Conservation (phyloP, 495 filamentous ascomycete species). For the Pyrenula aspistea region DNA sequence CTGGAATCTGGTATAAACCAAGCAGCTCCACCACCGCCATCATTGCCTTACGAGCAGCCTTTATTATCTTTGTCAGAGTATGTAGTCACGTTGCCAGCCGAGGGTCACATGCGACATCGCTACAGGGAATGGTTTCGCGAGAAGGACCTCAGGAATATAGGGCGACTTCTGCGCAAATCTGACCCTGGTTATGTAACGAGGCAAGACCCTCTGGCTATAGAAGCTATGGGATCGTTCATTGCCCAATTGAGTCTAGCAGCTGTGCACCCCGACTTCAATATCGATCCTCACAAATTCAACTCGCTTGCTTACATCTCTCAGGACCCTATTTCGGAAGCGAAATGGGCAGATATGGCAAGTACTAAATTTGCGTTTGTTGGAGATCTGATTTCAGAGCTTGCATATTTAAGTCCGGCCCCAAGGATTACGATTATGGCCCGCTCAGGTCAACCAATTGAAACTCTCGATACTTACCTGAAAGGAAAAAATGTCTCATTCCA, state of each 20-base stretch:
- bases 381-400: slow-evolving; percentile 17
- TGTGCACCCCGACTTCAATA: slow-evolving; percentile 43
- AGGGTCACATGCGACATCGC: slow-evolving; percentile 1
- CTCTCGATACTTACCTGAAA: slow-evolving; percentile 39
- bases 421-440: slow-evolving; percentile 1
- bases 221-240: slow-evolving; percentile 26
- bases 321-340: slow-evolving; percentile 30
- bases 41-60: not conserved
- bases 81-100: not conserved
- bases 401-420: not conserved
- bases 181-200: slow-evolving; percentile 4
- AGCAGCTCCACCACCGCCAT: not conserved
- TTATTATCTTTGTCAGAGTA: not conserved
- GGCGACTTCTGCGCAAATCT: not conserved
- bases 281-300: slow-evolving; percentile 23
- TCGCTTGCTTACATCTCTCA: slow-evolving; percentile 8
- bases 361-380: slow-evolving; percentile 45
- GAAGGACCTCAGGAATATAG: slow-evolving; percentile 11
- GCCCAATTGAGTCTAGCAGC: slow-evolving; percentile 32
- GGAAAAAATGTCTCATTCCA: slow-evolving; percentile 34
- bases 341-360: slow-evolving; percentile 44
- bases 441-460: slow-evolving; percentile 27
- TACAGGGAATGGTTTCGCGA: slow-evolving; percentile 1
- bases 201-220: slow-evolving; percentile 13
- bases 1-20: not conserved